phyloP scores from a whole-genome alignment of 2,329 filamentous ascomycete genomes.

The Botrytis aclada region DNA sequence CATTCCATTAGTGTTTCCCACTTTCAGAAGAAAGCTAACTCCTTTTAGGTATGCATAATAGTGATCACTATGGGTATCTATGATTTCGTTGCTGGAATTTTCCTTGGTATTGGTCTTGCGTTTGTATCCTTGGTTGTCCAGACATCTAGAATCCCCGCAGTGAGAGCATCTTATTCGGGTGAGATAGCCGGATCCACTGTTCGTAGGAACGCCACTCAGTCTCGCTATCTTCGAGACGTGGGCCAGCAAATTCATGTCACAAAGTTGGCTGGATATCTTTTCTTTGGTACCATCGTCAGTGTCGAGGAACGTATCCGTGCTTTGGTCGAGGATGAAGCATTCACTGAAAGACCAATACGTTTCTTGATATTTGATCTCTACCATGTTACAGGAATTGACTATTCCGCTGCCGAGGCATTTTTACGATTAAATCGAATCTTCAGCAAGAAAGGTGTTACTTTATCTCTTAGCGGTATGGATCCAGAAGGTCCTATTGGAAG shows the following conservation, averaged over 20 bases:
- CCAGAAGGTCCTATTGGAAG: slow-evolving; percentile 72
- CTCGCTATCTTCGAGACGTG: slow-evolving; percentile 79
- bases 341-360: slow-evolving; percentile 73
- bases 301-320: slow-evolving; percentile 85
- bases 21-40: slow-evolving; percentile 28
- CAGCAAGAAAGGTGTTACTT: slow-evolving; percentile 69
- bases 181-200: slow-evolving; percentile 90
- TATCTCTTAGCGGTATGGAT: slow-evolving; percentile 80
- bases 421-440: slow-evolving; percentile 86
- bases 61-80: slow-evolving; percentile 95
- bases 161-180: slow-evolving; percentile 86
- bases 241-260: slow-evolving; percentile 86
- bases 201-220: slow-evolving; percentile 82
- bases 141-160: slow-evolving; percentile 83
- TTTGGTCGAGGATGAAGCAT: slow-evolving; percentile 79
- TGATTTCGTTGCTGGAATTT: slow-evolving; percentile 93
- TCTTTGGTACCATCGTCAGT: slow-evolving; percentile 95
- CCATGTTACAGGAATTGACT: slow-evolving; percentile 89
- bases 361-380: slow-evolving; percentile 87
- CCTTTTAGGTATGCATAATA: slow-evolving; percentile 68
- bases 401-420: slow-evolving; percentile 93
- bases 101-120: slow-evolving; percentile 85
- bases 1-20: background rate
- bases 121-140: slow-evolving; percentile 91
- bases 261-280: slow-evolving; percentile 92